phyloP scores from a whole-genome alignment of 225 moss, liverwort and hornwort genomes.

The Polytrichum formosum region DNA sequence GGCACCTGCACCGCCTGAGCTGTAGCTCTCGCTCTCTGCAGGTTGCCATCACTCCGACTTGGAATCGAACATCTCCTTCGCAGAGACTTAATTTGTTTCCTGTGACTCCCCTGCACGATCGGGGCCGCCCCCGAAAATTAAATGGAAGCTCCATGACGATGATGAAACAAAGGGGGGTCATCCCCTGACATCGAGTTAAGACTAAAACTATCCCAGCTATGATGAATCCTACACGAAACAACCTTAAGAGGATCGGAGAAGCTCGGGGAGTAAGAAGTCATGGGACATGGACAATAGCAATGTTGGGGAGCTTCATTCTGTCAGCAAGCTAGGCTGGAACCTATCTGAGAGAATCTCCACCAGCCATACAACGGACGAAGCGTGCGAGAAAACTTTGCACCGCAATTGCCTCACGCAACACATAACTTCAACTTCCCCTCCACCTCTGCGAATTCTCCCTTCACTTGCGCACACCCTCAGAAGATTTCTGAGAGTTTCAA shows the following conservation, averaged over 20 bases:
- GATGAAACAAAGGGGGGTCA: slow-evolving; percentile 17
- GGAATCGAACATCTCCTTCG: slow-evolving; percentile 41
- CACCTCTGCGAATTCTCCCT: too few relatives aligned
- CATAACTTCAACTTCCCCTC: too few relatives aligned
- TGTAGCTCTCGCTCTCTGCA: slow-evolving; percentile 12
- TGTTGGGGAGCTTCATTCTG: slow-evolving; percentile 9
- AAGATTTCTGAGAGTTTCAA: too few relatives aligned
- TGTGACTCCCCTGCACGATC: slow-evolving; percentile 22
- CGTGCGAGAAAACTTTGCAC: too few relatives aligned
- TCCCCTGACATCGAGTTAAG: background rate
- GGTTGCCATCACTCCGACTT: slow-evolving; percentile 18
- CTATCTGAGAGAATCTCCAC: background rate
- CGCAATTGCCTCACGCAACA: too few relatives aligned
- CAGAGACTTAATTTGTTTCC: slow-evolving; percentile 52
- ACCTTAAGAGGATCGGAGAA: slow-evolving; percentile 27
- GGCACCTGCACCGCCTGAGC: slow-evolving; percentile 2
- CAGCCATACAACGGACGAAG: too few relatives aligned
- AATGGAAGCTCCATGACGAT: slow-evolving; percentile 25
- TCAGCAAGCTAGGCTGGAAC: slow-evolving; percentile 23
- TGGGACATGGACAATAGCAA: slow-evolving; percentile 17
- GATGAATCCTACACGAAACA: background rate
- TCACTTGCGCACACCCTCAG: too few relatives aligned
- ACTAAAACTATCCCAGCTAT: background rate
- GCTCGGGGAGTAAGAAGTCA: slow-evolving; percentile 16
- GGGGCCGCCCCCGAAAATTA: slow-evolving; percentile 1